Evolutionary conservation across 106 monocot species (phyloP).

Genomic region (Narthecium ossifragum): DNA sequence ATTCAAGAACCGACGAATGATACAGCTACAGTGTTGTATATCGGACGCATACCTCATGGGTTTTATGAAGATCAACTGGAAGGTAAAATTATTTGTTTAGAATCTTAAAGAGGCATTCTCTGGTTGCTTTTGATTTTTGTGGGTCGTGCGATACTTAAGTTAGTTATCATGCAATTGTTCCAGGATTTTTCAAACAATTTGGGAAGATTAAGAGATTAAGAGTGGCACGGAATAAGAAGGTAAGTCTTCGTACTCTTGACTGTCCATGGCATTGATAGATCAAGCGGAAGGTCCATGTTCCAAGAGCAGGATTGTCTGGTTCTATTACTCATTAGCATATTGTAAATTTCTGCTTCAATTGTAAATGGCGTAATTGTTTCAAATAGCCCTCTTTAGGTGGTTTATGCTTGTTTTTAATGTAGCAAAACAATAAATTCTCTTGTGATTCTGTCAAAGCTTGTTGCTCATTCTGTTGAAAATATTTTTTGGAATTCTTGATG

Average conservation of each 20-base stretch:
- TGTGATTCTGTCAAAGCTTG: no score
- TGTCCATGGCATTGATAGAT: no score
- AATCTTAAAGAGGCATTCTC: not conserved
- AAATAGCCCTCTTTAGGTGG: no score
- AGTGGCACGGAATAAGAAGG: constrained; percentile 82
- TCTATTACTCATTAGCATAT: not conserved
- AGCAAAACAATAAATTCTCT: no score
- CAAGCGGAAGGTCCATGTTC: not conserved
- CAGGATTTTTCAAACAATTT: constrained; percentile 91
- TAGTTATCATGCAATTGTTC: not conserved
- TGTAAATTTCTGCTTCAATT: not conserved
- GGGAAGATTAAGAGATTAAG: constrained; percentile 75
- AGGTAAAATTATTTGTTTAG: constrained; percentile 29
- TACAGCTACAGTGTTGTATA: constrained; percentile 62
- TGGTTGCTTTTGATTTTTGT: not conserved
- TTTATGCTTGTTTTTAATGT: no score
- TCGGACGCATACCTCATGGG: constrained; percentile 95
- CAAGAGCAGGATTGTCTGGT: not conserved
- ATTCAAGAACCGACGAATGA: constrained; percentile 21
- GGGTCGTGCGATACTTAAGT: not conserved
- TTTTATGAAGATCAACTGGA: constrained; percentile 97
- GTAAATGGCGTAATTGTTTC: no score
- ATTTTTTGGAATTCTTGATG: no score
- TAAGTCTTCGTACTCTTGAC: constrained; percentile 11
- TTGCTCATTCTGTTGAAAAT: no score